These are phyloP conservation scores for Pestalotiopsis sp. DNA, from an alignment of 2,329 filamentous ascomycete species.

Conservation along the genomic window DNA sequence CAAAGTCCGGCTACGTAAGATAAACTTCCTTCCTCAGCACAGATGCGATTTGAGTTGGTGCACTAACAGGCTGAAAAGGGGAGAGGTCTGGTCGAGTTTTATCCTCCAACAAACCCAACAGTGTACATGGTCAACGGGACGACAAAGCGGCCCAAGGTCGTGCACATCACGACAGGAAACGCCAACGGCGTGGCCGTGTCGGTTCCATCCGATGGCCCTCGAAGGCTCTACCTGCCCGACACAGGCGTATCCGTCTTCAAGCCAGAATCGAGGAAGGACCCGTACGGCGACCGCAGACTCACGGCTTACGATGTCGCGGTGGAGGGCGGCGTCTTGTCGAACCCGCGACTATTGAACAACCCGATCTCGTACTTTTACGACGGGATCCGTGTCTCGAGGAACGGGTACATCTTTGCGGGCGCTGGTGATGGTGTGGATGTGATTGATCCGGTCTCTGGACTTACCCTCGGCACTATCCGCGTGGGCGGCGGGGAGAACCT, in stretches of 20 bases:
- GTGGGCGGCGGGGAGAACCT: neutral
- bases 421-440: neutral
- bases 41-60: neutral
- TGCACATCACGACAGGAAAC: slow-evolving; percentile 6
- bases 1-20: neutral
- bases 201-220: neutral
- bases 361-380: slow-evolving; percentile 4
- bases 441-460: neutral
- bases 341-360: neutral
- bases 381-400: neutral
- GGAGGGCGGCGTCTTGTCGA: neutral
- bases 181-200: neutral
- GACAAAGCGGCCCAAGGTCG: neutral
- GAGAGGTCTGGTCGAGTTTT: neutral
- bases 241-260: neutral
- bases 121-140: neutral
- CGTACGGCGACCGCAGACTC: neutral
- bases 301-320: neutral
- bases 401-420: neutral
- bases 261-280: neutral
- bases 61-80: neutral
- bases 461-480: neutral
- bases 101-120: neutral
- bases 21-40: neutral
- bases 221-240: neutral